phyloP scores from a whole-genome alignment of 2,329 filamentous ascomycete species.

The Xylaria sp. region DNA sequence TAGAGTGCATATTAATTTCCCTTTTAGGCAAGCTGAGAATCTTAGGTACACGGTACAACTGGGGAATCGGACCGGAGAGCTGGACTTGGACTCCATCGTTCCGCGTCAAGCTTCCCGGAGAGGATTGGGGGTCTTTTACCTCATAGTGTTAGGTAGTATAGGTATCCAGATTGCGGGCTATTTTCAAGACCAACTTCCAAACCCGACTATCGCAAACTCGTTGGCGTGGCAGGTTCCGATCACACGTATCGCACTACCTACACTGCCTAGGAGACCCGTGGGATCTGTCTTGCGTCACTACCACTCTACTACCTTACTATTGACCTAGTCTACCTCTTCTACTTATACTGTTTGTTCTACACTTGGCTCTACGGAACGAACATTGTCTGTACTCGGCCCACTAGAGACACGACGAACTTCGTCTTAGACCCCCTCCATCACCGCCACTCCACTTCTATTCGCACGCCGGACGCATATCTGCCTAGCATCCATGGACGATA shows the following conservation, averaged over 20 bases:
- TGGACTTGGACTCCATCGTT: neutral
- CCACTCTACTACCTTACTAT: neutral
- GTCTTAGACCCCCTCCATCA: neutral
- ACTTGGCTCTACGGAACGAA: neutral
- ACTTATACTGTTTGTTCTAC: too few relatives aligned
- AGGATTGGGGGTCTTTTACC: conserved; percentile 12
- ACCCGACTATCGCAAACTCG: neutral
- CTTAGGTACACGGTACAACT: neutral
- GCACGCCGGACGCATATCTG: neutral
- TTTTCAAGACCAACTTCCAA: neutral
- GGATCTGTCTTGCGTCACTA: conserved; percentile 15
- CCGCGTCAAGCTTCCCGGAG: conserved; percentile 21
- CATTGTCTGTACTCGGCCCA: neutral
- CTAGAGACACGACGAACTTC: neutral
- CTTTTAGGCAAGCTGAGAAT: conserved; percentile 11
- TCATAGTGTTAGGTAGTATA: too few relatives aligned
- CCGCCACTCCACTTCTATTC: neutral
- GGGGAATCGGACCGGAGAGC: conserved; percentile 2
- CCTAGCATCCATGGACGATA: conserved; percentile 26
- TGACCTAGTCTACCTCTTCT: conserved; percentile 11
- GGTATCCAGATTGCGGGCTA: neutral
- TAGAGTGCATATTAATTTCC: conserved; percentile 13
- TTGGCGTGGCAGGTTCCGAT: neutral
- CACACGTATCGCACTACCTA: too few relatives aligned
- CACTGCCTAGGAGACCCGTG: neutral